Evolutionary conservation across 208 protist species (phyloP).

Genomic region (Trypanosoma scelopori): DNA sequence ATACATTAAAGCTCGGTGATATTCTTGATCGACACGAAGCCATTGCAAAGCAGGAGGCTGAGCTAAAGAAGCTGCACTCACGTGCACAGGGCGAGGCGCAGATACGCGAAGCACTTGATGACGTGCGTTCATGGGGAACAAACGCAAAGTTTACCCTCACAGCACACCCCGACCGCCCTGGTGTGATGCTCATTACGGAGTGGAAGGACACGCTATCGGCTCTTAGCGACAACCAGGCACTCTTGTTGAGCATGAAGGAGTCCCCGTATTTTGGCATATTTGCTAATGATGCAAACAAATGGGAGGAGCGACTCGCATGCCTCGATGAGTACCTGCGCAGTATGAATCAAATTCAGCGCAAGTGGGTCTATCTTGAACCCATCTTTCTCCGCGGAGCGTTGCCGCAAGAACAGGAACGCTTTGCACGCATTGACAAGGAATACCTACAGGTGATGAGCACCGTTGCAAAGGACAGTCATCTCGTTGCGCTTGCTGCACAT

Average conservation of each 20-base stretch:
- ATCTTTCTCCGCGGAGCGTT: conserved; percentile 97
- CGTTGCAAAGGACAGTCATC: conserved; percentile 77
- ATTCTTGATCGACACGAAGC: conserved; percentile 80
- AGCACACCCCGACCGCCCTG: conserved; percentile 67
- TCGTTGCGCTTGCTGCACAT: conserved; percentile 85
- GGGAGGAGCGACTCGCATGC: conserved; percentile 90
- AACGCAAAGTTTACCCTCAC: conserved; percentile 85
- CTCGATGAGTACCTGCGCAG: conserved; percentile 92
- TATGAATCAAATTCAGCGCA: conserved; percentile 97
- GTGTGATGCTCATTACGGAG: conserved; percentile 94
- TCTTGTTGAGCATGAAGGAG: conserved; percentile 96
- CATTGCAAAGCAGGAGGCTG: conserved; percentile 73
- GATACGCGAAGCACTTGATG: conserved; percentile 95
- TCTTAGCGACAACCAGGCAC: conserved; percentile 96
- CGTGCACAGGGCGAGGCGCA: conserved; percentile 96
- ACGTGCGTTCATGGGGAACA: conserved; percentile 92
- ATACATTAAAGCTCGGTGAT: conserved; percentile 91
- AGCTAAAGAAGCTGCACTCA: conserved; percentile 93
- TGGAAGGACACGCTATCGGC: conserved; percentile 96
- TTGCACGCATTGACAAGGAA: conserved; percentile 93
- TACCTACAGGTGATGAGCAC: conserved; percentile 94
- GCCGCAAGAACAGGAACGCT: conserved; percentile 95
- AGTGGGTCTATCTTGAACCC: conserved; percentile 99
- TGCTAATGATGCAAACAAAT: conserved; percentile 85
- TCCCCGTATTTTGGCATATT: conserved; percentile 95